Conservation (phyloP, 192 early-diverging fungal genomes). For the Kickxella alabastrina region DNA sequence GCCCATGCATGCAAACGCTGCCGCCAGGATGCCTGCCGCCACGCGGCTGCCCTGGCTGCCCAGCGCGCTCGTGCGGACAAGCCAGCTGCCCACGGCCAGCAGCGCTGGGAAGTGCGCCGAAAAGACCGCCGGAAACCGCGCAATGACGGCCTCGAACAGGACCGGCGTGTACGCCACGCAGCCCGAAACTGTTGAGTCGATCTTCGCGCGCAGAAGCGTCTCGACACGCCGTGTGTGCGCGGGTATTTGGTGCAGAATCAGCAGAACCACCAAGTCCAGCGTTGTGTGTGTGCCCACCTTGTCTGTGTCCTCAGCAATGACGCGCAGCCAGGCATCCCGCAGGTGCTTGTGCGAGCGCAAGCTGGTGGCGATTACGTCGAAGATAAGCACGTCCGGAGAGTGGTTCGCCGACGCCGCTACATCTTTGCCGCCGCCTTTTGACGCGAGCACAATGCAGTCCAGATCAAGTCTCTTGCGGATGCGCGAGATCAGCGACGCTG, state of each 20-base stretch:
- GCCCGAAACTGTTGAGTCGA: conserved; percentile 14
- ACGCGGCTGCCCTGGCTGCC: conserved; percentile 47
- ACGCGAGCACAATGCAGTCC: conserved; percentile 52
- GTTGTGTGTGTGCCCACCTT: conserved; percentile 42
- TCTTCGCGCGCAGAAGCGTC: conserved; percentile 14
- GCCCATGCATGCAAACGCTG: conserved; percentile 49
- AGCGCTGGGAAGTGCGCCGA: conserved; percentile 42
- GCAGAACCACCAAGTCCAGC: conserved; percentile 46
- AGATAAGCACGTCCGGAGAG: conserved; percentile 40
- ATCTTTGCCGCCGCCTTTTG: conserved; percentile 6
- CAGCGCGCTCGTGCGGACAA: conserved; percentile 50
- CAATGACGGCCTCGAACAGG: conserved; percentile 10
- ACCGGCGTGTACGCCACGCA: conserved; percentile 23
- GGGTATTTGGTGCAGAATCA: conserved; percentile 37
- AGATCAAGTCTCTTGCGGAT: conserved; percentile 65
- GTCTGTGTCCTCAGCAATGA: conserved; percentile 47
- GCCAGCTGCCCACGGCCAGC: conserved; percentile 57
- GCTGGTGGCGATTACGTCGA: conserved; percentile 64
- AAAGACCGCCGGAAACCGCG: conserved; percentile 26
- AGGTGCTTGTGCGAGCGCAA: conserved; percentile 67
- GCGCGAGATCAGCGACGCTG: conserved; percentile 16
- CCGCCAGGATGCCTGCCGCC: conserved; percentile 13
- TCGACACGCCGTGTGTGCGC: conserved; percentile 38
- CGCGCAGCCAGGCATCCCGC: conserved; percentile 65
- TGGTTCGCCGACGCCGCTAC: conserved; percentile 6